phyloP scores from a whole-genome alignment of 805 yeast genomes.

The Ogataea pignaliae region DNA sequence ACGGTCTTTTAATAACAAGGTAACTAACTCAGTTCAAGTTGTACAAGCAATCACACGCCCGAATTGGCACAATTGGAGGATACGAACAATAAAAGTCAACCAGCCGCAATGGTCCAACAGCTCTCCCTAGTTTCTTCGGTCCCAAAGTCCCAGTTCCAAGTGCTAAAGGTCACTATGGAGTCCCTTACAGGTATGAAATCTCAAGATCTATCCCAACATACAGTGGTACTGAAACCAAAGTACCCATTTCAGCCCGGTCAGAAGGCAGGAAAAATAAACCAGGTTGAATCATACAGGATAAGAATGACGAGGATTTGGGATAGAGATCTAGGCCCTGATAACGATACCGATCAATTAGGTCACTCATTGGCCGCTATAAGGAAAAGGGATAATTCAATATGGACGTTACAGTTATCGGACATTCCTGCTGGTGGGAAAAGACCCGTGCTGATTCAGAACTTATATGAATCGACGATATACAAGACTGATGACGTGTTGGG shows the following conservation, averaged over 20 bases:
- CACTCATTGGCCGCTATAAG: no score
- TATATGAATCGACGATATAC: conserved; percentile 55
- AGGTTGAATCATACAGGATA: conserved; percentile 51
- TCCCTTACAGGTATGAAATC: conserved; percentile 50
- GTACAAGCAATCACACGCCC: no score
- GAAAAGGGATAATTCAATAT: conserved; percentile 30
- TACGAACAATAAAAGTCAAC: no score
- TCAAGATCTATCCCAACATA: conserved; percentile 42
- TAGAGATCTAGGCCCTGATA: background rate
- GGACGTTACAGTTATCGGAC: conserved; percentile 66
- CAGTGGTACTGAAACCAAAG: conserved; percentile 46
- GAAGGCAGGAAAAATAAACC: conserved; percentile 52
- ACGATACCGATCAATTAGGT: no score
- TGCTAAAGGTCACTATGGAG: conserved; percentile 43
- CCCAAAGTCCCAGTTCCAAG: conserved; percentile 37
- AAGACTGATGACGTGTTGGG: conserved; percentile 44
- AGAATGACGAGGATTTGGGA: conserved; percentile 47
- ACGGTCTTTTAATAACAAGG: no score
- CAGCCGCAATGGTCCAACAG: conserved; percentile 53
- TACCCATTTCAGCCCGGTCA: conserved; percentile 49
- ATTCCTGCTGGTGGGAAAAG: conserved; percentile 74
- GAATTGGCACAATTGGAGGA: no score
- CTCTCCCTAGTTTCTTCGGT: conserved; percentile 43
- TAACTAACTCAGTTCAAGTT: no score
- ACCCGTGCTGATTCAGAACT: conserved; percentile 60